A percentile compares a stretch with the other conserved stretches of the same genome.
Conservation (phyloP, 176 grass and related monocot genomes). For the Musa acuminata region DNA sequence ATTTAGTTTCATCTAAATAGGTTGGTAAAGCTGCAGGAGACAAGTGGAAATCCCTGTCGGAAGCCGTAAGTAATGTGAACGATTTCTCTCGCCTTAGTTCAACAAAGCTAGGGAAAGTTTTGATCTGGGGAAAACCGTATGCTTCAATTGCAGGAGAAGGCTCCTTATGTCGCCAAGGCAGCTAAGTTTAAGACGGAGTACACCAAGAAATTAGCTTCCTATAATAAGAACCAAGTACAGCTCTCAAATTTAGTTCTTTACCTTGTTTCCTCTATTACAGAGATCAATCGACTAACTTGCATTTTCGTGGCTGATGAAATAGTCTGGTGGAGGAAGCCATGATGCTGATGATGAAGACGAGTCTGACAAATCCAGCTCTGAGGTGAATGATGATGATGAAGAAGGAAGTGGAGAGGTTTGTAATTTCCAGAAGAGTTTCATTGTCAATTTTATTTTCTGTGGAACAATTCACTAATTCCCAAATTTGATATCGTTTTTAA, state of each 20-base stretch:
- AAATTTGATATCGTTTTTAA: neutral
- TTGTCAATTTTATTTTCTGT: neutral
- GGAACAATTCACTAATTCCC: neutral
- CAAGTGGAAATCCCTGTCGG: slow-evolving; percentile 82
- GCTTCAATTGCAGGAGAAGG: slow-evolving; percentile 49
- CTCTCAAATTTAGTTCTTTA: neutral
- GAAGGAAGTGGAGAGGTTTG: slow-evolving; percentile 63
- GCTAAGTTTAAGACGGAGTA: slow-evolving; percentile 86
- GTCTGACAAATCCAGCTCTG: slow-evolving; percentile 89
- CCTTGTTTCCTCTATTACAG: neutral
- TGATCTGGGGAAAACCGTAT: neutral
- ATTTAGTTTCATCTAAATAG: slow-evolving; percentile 23
- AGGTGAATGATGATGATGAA: slow-evolving; percentile 76
- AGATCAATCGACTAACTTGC: neutral
- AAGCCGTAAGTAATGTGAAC: slow-evolving; percentile 33
- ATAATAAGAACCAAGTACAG: slow-evolving; percentile 50
- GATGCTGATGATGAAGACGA: slow-evolving; percentile 69
- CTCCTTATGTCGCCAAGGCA: slow-evolving; percentile 67
- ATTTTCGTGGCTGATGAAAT: neutral
- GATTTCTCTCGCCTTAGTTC: neutral
- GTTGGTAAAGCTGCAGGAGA: slow-evolving; percentile 85
- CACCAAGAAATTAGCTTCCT: slow-evolving; percentile 49
- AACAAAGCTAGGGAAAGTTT: neutral
- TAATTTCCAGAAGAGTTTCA: neutral
- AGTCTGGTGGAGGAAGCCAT: slow-evolving; percentile 21